Conservation (phyloP, 345 rosid species). For the Arabidopsis arenosa region DNA sequence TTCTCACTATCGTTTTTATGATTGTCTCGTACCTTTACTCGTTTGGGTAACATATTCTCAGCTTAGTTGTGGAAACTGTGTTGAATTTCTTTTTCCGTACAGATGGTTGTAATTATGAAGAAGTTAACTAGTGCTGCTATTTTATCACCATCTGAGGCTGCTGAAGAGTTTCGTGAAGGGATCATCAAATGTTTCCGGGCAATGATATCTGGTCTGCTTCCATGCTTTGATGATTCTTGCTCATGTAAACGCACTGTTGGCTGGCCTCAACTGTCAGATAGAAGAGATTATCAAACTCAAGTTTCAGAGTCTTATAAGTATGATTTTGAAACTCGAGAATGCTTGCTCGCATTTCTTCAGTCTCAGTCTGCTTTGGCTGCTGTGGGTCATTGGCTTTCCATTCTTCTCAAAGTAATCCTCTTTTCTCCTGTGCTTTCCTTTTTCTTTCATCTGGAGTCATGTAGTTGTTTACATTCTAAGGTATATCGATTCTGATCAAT, state of each 20-base stretch:
- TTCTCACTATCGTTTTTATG: neutral
- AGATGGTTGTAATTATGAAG: constrained; percentile 84
- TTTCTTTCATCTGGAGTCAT: constrained; percentile 14
- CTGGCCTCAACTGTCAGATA: constrained; percentile 61
- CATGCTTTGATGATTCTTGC: constrained; percentile 67
- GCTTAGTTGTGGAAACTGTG: constrained; percentile 14
- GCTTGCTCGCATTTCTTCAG: constrained; percentile 82
- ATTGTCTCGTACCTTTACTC: neutral
- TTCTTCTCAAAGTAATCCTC: constrained; percentile 73
- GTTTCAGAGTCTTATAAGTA: constrained; percentile 36
- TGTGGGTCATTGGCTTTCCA: constrained; percentile 95
- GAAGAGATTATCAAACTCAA: constrained; percentile 42
- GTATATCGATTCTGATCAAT: constrained; percentile 40
- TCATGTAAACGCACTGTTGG: constrained; percentile 59
- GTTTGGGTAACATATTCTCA: neutral
- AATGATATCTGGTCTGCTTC: constrained; percentile 58
- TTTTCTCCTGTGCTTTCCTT: constrained; percentile 15
- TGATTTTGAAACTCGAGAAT: constrained; percentile 55
- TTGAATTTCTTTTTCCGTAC: constrained; percentile 26
- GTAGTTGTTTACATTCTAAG: constrained; percentile 3
- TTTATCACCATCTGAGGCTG: constrained; percentile 71
- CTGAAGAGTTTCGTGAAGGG: constrained; percentile 96
- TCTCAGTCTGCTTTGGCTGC: constrained; percentile 77
- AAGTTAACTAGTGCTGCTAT: constrained; percentile 76
- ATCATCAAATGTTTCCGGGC: constrained; percentile 80